Base-by-base conservation (phyloP, 2,329 filamentous ascomycete species). In the Pseudogymnoascus sp. region DNA sequence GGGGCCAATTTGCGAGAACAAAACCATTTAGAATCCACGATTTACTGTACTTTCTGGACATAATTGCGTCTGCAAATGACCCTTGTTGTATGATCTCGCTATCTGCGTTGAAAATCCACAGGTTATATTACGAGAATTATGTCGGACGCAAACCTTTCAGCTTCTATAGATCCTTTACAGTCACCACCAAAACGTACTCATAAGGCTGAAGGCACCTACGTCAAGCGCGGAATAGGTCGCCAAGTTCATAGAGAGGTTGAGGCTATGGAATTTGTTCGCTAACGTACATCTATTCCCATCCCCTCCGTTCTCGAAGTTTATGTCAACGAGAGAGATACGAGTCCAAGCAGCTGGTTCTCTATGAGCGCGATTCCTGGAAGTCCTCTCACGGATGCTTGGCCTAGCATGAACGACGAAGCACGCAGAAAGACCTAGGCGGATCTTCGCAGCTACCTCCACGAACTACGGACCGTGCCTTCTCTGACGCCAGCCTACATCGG, bases 361-460 rank as follows among this genome's bases (percentile, higher is more conserved):
- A 44, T 44, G 17, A 44, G 40, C 40, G 40, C 7, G 17, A 21
- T 44, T 44, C 40, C 40, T 44, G 40, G 50, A 59, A 15, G 53
- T 29, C 9, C 29, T 60, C 40, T 17, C 33, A 37, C 53, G 63
- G 61, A 65, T 62, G 26, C 29, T 65, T 23, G 62, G 60, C 35
- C 63, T 60, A 65, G 53, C 50, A 50, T 60, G 50, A 21, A 44
- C 40, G 40, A 21, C 6, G 40, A 44, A 44, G 40, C 40, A 44
- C 40, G 40, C 9, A 44, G 9, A 44, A 10, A 7, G 17, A 44
- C 40, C 17, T 5, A 44, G 40, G 40, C 40, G 17, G 40, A 44
- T 44, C 40, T 44, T 44, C 40, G 40, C 17, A 44, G 17, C 17
- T 44, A 44, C 40, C 17, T 44, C 40, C 17, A 21, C 40, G 40